phyloP scores from a whole-genome alignment of 2,329 filamentous ascomycete genomes.

The Aspergillus calidoustus region DNA sequence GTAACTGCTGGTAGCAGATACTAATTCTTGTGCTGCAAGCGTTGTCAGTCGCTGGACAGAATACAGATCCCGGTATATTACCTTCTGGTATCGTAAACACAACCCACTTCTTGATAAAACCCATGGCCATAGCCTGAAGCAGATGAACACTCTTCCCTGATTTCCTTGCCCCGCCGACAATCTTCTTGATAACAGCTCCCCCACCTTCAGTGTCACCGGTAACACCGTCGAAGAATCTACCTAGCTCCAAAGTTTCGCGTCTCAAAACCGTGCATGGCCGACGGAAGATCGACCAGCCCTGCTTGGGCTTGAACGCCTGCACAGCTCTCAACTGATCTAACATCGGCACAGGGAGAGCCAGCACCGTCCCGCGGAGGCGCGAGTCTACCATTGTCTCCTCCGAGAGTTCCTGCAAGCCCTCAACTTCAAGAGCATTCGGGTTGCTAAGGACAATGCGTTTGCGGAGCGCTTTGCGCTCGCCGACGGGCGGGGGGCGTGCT shows the following conservation, averaged over 20 bases:
- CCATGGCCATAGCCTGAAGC: conserved; percentile 82
- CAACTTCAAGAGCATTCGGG: conserved; percentile 83
- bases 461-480: conserved; percentile 84
- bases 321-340: conserved; percentile 81
- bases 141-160: conserved; percentile 87
- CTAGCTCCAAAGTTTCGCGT: conserved; percentile 74
- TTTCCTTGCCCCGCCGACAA: conserved; percentile 74
- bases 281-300: conserved; percentile 86
- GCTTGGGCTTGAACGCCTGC: conserved; percentile 88
- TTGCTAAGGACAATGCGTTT: conserved; percentile 93
- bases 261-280: conserved; percentile 79
- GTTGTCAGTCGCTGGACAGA: conserved; percentile 23
- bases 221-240: conserved; percentile 64
- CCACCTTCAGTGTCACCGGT: conserved; percentile 46
- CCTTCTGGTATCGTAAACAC: conserved; percentile 90
- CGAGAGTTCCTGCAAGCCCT: conserved; percentile 66
- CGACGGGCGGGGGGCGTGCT: conserved; percentile 66
- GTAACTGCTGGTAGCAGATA: conserved; percentile 81
- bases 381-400: conserved; percentile 59
- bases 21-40: conserved; percentile 73
- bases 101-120: conserved; percentile 81
- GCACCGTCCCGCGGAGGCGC: conserved; percentile 66
- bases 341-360: conserved; percentile 69
- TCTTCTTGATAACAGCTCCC: conserved; percentile 54
- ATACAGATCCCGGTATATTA: conserved; percentile 43